These are phyloP conservation scores for Annulohypoxylon maeteangense DNA, from an alignment of 495 filamentous ascomycete species.

Conservation along the genomic window DNA sequence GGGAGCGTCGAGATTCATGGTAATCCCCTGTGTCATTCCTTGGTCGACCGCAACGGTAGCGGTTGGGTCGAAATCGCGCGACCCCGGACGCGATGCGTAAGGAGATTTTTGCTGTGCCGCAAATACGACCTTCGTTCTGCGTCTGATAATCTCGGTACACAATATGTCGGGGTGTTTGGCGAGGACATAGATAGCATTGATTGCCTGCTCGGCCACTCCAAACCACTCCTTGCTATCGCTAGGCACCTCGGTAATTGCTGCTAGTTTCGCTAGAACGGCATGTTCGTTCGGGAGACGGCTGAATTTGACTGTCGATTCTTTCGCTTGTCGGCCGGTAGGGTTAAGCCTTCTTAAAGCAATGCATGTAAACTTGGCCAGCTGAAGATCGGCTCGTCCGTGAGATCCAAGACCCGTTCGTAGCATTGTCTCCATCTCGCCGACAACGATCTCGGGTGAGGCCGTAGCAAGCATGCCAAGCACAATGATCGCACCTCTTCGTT, in stretches of 20 bases:
- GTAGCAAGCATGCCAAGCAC: constrained; percentile 96
- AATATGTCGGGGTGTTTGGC: constrained; percentile 94
- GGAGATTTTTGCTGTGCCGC: constrained; percentile 44
- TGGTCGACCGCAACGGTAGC: constrained; percentile 44
- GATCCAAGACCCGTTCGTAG: constrained; percentile 87
- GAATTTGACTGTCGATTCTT: constrained; percentile 72
- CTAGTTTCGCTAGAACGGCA: constrained; percentile 80
- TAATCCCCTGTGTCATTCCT: constrained; percentile 47
- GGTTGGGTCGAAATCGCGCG: constrained; percentile 51
- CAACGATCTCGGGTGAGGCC: constrained; percentile 89
- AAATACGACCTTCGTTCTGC: constrained; percentile 89
- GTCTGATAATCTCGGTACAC: constrained; percentile 89
- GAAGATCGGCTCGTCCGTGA: constrained; percentile 81
- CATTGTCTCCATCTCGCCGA: constrained; percentile 93
- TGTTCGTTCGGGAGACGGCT: constrained; percentile 92
- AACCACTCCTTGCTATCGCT: constrained; percentile 96
- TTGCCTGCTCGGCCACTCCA: constrained; percentile 96
- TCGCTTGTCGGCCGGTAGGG: constrained; percentile 80
- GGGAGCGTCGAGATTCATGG: constrained; percentile 44
- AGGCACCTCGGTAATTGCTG: constrained; percentile 82
- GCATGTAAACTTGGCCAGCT: constrained; percentile 93
- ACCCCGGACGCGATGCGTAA: constrained; percentile 53
- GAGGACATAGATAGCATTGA: constrained; percentile 94
- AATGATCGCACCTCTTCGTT: constrained; percentile 92
- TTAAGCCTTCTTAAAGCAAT: constrained; percentile 90